phyloP scores from a whole-genome alignment of 768 basidiomycete species.

The Fomitopsis serialis region DNA sequence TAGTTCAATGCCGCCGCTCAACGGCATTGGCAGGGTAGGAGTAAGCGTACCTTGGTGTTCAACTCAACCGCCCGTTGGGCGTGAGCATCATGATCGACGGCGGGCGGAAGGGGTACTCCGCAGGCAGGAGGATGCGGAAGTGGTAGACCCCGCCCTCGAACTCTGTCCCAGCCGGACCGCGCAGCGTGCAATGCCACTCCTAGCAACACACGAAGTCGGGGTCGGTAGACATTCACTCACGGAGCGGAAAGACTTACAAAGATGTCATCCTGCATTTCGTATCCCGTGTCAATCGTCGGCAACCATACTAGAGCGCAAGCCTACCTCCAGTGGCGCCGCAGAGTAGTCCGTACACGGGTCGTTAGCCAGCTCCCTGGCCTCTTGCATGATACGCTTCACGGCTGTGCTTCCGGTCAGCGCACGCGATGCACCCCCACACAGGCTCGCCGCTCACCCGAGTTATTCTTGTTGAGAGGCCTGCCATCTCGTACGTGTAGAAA shows the following conservation, averaged over 20 bases:
- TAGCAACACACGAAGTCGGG: slow-evolving; percentile 19
- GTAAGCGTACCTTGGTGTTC: slow-evolving; percentile 75
- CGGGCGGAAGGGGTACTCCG: slow-evolving; percentile 95
- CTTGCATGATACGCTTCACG: slow-evolving; percentile 96
- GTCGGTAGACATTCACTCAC: too few species aligned
- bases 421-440: not conserved
- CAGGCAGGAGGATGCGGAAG: slow-evolving; percentile 83
- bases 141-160: slow-evolving; percentile 97
- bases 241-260: slow-evolving; percentile 51
- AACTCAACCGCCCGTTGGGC: slow-evolving; percentile 96
- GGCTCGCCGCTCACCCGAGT: slow-evolving; percentile 53
- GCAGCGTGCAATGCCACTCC: slow-evolving; percentile 98
- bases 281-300: not conserved
- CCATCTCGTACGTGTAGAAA: slow-evolving; percentile 24
- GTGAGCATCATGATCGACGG: slow-evolving; percentile 96
- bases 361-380: slow-evolving; percentile 81
- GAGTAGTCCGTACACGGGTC: slow-evolving; percentile 85
- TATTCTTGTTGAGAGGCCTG: slow-evolving; percentile 74
- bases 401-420: slow-evolving; percentile 38
- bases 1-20: not conserved
- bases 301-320: slow-evolving; percentile 7
- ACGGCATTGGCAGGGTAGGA: not conserved
- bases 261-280: slow-evolving; percentile 64
- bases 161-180: slow-evolving; percentile 83
- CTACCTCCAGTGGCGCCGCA: slow-evolving; percentile 75